Base-by-base conservation (phyloP, 2,329 filamentous ascomycete species). In the Arthrobotrys sphaeroides region DNA sequence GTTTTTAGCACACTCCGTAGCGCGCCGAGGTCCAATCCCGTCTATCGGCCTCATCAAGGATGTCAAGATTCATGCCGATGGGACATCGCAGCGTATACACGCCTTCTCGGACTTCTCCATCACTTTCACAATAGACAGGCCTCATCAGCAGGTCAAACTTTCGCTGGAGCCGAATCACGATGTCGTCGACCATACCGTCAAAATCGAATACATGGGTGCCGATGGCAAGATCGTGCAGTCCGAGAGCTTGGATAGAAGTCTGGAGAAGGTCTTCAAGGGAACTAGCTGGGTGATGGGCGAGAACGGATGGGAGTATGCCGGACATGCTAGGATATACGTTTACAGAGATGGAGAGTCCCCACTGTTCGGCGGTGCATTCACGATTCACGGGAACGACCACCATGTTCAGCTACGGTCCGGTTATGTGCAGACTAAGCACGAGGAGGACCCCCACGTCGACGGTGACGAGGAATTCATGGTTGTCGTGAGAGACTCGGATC, bases 121-220 rank as follows among this genome's bases (percentile, higher is more conserved):
- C 77, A 90, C 88, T 28, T 97, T 99, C 82, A 85, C 88, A 69
- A 84, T 97, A 36, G 89, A 91, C 80, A 84, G 88, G 74, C 86
- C 87, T 62, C 84, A 87, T 74, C 87, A 93, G 77, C 87, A 89
- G 78, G 85, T 98, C 80, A 92, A 93, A 78, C 87, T 99, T 61
- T 87, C 88, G 66, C 87, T 99, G 55, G 90, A 95, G 81, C 95
- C 95, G 2, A 98, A 98, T 82, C 89, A 96, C 84, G 92, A 98
- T 83, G 89, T 98, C 72, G 85, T 99, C 49, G 88, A 90, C 65
- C 87, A 93, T 13, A 89, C 90, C 79, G 91, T 94, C 6, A 88
- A 87, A 59, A 85, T 99, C 53, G 88, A 90, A 40, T 90, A 93
- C 81, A 82, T 97, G 43, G 89, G 86, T 65, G 81, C 86, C 9